Conservation (phyloP, 2,329 filamentous ascomycete species). For the Trichoderma sp. region DNA sequence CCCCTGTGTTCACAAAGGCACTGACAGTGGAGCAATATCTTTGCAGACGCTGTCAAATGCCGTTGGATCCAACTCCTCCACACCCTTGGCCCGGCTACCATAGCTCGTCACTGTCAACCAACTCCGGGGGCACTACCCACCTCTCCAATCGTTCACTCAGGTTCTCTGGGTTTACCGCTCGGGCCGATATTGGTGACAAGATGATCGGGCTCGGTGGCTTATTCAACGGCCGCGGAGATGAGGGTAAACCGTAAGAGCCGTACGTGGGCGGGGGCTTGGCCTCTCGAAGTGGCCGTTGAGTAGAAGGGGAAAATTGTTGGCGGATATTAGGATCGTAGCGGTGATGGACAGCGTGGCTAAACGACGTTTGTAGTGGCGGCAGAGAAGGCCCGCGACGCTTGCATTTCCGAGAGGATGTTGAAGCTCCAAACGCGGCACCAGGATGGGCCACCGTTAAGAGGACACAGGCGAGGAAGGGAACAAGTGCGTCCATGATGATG, state of each 20-base stretch:
- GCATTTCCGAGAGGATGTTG: constrained; percentile 39
- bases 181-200: constrained; percentile 27
- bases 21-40: neutral
- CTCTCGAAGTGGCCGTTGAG: constrained; percentile 28
- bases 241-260: constrained; percentile 36
- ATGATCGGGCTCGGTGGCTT: constrained; percentile 30
- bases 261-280: constrained; percentile 32
- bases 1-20: neutral
- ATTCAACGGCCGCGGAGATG: constrained; percentile 32
- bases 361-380: constrained; percentile 28
- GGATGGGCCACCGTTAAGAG: constrained; percentile 43
- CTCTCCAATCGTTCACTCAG: constrained; percentile 26
- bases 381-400: constrained; percentile 30
- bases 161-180: constrained; percentile 16
- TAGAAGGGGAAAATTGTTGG: constrained; percentile 36
- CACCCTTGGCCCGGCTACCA: constrained; percentile 24
- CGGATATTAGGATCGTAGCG: constrained; percentile 41
- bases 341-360: constrained; percentile 34
- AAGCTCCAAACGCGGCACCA: constrained; percentile 43
- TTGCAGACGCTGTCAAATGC: neutral
- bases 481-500: constrained; percentile 45
- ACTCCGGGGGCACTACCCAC: constrained; percentile 13
- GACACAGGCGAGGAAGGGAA: constrained; percentile 42
- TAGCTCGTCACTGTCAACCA: constrained; percentile 30
- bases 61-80: neutral